A percentile compares a stretch with the other conserved stretches of the same genome.
Evolutionary conservation across 2,329 filamentous ascomycete genomes (phyloP).

Genomic region (Monascus ruber): DNA sequence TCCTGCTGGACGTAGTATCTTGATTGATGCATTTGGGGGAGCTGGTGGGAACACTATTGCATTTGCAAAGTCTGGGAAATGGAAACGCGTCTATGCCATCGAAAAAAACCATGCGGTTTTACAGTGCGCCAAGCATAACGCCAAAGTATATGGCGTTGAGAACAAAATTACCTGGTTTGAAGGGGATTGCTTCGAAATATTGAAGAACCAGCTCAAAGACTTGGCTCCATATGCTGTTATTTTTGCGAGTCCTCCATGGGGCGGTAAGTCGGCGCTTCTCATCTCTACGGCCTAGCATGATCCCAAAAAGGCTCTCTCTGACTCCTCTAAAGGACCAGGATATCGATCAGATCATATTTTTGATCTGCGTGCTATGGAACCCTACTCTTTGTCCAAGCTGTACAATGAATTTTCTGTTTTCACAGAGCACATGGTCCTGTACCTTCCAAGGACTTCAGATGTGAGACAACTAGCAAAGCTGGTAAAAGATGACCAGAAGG

Average conservation of each 20-base stretch:
- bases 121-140: constrained; percentile 86
- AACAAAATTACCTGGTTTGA: constrained; percentile 75
- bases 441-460: constrained; percentile 75
- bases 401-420: constrained; percentile 48
- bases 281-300: background rate
- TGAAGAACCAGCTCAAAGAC: constrained; percentile 42
- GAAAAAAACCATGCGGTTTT: constrained; percentile 73
- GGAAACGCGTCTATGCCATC: constrained; percentile 76
- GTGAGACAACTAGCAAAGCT: constrained; percentile 61
- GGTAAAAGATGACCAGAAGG: constrained; percentile 40
- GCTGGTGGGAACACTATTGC: constrained; percentile 90
- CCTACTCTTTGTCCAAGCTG: constrained; percentile 60
- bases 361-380: constrained; percentile 74
- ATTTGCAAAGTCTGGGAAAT: constrained; percentile 71
- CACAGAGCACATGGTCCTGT: constrained; percentile 54
- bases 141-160: constrained; percentile 67
- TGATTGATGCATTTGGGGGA: constrained; percentile 85
- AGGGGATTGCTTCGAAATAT: constrained; percentile 71
- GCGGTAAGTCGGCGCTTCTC: constrained; percentile 39
- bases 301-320: background rate
- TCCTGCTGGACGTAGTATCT: constrained; percentile 46
- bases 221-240: constrained; percentile 45
- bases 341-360: constrained; percentile 62
- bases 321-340: constrained; percentile 40
- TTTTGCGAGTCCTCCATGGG: constrained; percentile 66